Evolutionary conservation across 2,329 filamentous ascomycete species (phyloP).

Genomic region (Coniochaeta ligniaria): DNA sequence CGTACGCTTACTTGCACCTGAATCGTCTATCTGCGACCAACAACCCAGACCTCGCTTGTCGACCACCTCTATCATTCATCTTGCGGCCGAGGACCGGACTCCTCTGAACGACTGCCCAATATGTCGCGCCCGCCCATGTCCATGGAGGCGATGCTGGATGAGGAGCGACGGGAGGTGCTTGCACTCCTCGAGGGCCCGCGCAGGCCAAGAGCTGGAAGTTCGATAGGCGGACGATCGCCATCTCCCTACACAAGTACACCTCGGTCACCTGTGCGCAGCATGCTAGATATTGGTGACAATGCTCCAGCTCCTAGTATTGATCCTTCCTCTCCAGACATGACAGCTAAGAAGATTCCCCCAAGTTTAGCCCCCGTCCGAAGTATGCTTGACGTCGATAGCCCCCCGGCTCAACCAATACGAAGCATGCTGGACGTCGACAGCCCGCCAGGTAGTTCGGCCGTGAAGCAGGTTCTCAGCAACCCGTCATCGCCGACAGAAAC

Average conservation of each 20-base stretch:
- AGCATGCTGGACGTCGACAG: slow-evolving; percentile 46
- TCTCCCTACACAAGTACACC: slow-evolving; percentile 48
- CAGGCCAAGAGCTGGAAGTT: slow-evolving; percentile 21
- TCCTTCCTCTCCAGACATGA: slow-evolving; percentile 6
- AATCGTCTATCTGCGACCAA: neutral
- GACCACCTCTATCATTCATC: neutral
- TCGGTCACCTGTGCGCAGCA: slow-evolving; percentile 61
- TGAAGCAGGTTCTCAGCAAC: slow-evolving; percentile 30
- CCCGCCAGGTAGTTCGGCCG: slow-evolving; percentile 16
- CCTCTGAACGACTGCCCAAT: slow-evolving; percentile 8
- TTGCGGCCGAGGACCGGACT: neutral
- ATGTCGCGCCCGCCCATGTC: slow-evolving; percentile 52
- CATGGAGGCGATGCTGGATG: slow-evolving; percentile 68
- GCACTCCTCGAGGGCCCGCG: slow-evolving; percentile 51
- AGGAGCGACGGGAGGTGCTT: slow-evolving; percentile 69
- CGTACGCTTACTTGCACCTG: neutral
- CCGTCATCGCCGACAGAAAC: slow-evolving; percentile 39
- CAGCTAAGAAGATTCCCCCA: slow-evolving; percentile 26
- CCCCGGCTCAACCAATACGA: slow-evolving; percentile 31
- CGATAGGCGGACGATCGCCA: slow-evolving; percentile 33
- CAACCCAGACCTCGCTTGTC: neutral
- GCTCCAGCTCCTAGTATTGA: slow-evolving; percentile 14
- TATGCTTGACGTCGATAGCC: slow-evolving; percentile 54
- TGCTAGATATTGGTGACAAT: slow-evolving; percentile 53
- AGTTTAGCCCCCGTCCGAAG: slow-evolving; percentile 40